A percentile compares a stretch with the other conserved stretches of the same genome.
Evolutionary conservation across 257 asterid genomes (phyloP).

Genomic region (Ballota nigra): DNA sequence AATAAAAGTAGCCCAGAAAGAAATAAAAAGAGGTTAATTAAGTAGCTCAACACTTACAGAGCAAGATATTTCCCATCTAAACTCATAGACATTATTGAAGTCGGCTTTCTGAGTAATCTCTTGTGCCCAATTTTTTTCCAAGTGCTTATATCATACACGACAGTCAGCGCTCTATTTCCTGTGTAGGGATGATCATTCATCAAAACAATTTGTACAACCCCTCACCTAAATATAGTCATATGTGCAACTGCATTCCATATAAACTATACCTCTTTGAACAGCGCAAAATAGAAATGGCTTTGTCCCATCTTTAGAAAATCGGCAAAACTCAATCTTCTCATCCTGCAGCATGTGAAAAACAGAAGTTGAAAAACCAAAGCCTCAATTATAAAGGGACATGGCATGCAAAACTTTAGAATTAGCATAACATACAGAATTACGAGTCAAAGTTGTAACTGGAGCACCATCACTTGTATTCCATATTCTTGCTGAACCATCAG

Average conservation of each 20-base stretch:
- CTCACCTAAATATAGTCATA: constrained; percentile 12
- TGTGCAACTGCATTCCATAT: constrained; percentile 1
- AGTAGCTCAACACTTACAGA: constrained; percentile 53
- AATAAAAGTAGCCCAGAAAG: background rate
- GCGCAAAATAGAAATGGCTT: constrained; percentile 86
- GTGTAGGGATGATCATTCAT: constrained; percentile 23
- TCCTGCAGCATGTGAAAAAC: constrained; percentile 49
- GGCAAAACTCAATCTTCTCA: constrained; percentile 86
- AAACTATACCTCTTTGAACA: constrained; percentile 63
- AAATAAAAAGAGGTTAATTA: background rate
- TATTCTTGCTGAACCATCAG: constrained; percentile 91
- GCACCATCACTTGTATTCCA: constrained; percentile 88
- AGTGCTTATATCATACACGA: constrained; percentile 86
- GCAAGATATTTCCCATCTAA: constrained; percentile 96
- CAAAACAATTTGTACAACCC: constrained; percentile 21
- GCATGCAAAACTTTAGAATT: background rate
- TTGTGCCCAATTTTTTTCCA: constrained; percentile 93
- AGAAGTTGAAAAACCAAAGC: constrained; percentile 22
- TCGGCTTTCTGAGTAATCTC: constrained; percentile 68
- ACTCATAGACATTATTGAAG: constrained; percentile 79
- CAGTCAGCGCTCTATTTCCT: constrained; percentile 77
- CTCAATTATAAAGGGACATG: constrained; percentile 1
- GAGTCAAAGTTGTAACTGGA: constrained; percentile 68
- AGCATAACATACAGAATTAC: constrained; percentile 64
- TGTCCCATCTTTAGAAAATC: constrained; percentile 96